Base-by-base conservation (phyloP, 495 filamentous ascomycete species). In the Pyrenula aspistea region DNA sequence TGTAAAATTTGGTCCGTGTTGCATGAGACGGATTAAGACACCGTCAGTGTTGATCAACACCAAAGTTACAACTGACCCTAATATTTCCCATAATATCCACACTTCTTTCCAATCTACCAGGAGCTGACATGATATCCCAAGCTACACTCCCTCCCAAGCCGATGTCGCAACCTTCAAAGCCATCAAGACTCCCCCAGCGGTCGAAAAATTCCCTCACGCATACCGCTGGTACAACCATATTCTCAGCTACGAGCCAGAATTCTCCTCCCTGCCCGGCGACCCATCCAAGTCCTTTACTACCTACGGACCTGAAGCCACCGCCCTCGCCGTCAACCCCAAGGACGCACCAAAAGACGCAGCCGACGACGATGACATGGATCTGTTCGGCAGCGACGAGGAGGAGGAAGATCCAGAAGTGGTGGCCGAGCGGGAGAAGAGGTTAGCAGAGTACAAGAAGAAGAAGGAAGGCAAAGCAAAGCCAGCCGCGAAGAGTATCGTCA, bases 191-290 rank as follows among this genome's bases (percentile, higher is more conserved):
- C 73, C 81, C 49, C 93, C 93, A 57, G 84, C 85, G 57, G 77
- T 84, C 63, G 80, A 73, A 63, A 95, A 93, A 78, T 97, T 87
- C 82, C 91, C 94, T 64, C 81, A 96, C 74, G 91, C 85, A 63
- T 88, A 88, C 58, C 86, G 93, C 74, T 98, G 93, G 93, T 95
- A 96, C 82, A 96, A 94, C 81, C 91, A 98, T 83, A 94, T 96
- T 68, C 82, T 85, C 62, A 84, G 86, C 59, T 95, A 87, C 77
- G 83, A 88, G 77, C 78, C 86, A 57, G 93, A 96, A 68, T 97
- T 97, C 81, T 74, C 85, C 61, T 86, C 85, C 59, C 87, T 98
- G 31, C 80, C 90, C 53, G 93, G 93, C 73, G 94, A 98, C 71
- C 81, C 91, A 62, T 88, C 88, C 67, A 86, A 88, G 77, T 78